Evolutionary conservation across 2,329 filamentous ascomycete species (phyloP).

Genomic region (Colletotrichum phormii): DNA sequence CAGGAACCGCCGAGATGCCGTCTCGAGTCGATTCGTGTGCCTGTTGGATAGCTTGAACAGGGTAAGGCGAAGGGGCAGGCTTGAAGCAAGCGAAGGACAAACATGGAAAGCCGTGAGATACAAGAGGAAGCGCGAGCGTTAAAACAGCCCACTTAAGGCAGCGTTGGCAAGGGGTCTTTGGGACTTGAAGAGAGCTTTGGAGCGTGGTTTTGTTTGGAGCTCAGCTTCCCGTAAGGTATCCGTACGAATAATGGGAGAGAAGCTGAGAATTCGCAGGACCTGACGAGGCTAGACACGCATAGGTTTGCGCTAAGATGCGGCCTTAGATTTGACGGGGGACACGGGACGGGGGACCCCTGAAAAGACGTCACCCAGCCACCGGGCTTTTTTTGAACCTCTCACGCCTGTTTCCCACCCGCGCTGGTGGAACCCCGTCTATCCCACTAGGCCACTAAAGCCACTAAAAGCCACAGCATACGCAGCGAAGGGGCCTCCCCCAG

Average conservation of each 20-base stretch:
- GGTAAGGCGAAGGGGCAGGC: slow-evolving; percentile 15
- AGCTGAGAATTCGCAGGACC: background rate
- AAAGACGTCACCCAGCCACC: slow-evolving; percentile 38
- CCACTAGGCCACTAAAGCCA: slow-evolving; percentile 18
- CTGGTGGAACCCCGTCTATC: slow-evolving; percentile 10
- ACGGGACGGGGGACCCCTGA: slow-evolving; percentile 31
- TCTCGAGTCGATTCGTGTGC: slow-evolving; percentile 23
- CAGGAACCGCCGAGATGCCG: slow-evolving; percentile 28
- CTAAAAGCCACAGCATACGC: slow-evolving; percentile 4
- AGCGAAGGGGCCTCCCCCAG: background rate
- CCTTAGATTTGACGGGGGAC: slow-evolving; percentile 9
- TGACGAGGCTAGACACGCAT: background rate
- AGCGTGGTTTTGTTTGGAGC: background rate
- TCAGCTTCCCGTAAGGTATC: background rate
- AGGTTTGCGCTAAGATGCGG: slow-evolving; percentile 8
- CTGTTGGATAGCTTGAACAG: slow-evolving; percentile 26
- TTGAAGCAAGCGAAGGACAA: slow-evolving; percentile 20
- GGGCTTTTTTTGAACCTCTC: slow-evolving; percentile 23
- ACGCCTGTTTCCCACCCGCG: background rate
- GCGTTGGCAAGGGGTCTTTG: background rate
- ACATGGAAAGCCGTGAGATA: background rate
- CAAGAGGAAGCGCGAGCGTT: background rate
- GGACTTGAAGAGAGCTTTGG: background rate
- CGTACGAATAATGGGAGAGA: too few species aligned
- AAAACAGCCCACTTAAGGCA: background rate